Conservation (phyloP, 2,329 filamentous ascomycete genomes). For the Nothophaeocryptopus gaeumannii region DNA sequence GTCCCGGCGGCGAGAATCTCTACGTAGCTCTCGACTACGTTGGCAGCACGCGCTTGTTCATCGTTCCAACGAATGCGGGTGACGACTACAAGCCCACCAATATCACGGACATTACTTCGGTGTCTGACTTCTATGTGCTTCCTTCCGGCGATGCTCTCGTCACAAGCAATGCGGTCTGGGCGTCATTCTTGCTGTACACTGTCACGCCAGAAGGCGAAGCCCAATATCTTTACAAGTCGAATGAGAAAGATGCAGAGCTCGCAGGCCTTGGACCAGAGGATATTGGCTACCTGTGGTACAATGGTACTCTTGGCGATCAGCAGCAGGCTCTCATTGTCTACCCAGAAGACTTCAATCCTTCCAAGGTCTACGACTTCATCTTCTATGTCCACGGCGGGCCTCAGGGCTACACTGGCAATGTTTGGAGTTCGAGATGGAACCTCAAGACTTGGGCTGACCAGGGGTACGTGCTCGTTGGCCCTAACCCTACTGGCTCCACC, state of each 20-base stretch:
- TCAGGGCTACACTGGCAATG: constrained; percentile 29
- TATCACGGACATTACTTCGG: constrained; percentile 25
- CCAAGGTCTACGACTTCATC: constrained; percentile 29
- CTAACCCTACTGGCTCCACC: constrained; percentile 32
- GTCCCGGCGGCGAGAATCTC: constrained; percentile 17
- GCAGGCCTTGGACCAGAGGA: constrained; percentile 25
- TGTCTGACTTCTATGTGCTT: constrained; percentile 25
- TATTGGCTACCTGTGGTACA: constrained; percentile 24
- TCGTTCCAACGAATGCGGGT: constrained; percentile 23
- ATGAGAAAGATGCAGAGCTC: constrained; percentile 25
- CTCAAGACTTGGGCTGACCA: constrained; percentile 32
- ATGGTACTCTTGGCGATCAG: constrained; percentile 26
- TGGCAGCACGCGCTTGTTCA: constrained; percentile 25
- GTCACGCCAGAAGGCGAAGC: constrained; percentile 16
- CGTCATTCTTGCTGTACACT: constrained; percentile 23
- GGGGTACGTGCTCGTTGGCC: constrained; percentile 32
- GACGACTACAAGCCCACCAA: constrained; percentile 23
- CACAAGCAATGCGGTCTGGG: constrained; percentile 23
- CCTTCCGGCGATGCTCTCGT: constrained; percentile 24
- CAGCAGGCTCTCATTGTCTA: constrained; percentile 27
- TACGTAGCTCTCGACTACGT: constrained; percentile 24
- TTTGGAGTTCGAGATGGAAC: constrained; percentile 32
- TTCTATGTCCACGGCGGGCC: constrained; percentile 34
- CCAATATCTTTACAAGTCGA: constrained; percentile 26
- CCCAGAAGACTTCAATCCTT: constrained; percentile 26